phyloP scores from a whole-genome alignment of 2,329 filamentous ascomycete species.

The Ophiosphaerella korrae region DNA sequence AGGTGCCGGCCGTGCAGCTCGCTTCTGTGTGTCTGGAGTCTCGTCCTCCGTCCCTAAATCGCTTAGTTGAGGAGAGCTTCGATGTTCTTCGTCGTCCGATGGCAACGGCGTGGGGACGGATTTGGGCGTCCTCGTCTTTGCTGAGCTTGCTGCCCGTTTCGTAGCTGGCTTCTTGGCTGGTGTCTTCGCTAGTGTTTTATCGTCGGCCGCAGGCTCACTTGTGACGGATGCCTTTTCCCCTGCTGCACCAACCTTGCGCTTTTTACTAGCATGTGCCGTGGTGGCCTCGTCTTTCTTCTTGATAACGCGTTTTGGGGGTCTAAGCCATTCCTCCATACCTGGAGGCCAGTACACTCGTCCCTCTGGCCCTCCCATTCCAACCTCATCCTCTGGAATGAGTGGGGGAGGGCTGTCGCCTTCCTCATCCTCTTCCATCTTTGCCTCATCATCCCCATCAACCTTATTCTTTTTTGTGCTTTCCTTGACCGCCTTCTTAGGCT shows the following conservation, averaged over 20 bases:
- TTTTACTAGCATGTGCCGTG: slow-evolving; percentile 37
- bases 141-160: slow-evolving; percentile 33
- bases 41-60: slow-evolving; percentile 44
- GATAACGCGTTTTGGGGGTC: slow-evolving; percentile 74
- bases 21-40: slow-evolving; percentile 28
- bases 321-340: slow-evolving; percentile 88
- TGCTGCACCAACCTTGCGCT: slow-evolving; percentile 30
- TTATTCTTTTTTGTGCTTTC: slow-evolving; percentile 53
- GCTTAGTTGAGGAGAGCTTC: slow-evolving; percentile 46
- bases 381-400: slow-evolving; percentile 67
- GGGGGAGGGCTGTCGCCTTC: slow-evolving; percentile 44
- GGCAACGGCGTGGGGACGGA: slow-evolving; percentile 51
- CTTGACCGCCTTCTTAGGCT: slow-evolving; percentile 49
- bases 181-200: slow-evolving; percentile 47
- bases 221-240: slow-evolving; percentile 28
- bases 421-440: slow-evolving; percentile 48
- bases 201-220: slow-evolving; percentile 35
- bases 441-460: slow-evolving; percentile 47
- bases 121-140: slow-evolving; percentile 47
- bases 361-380: slow-evolving; percentile 85
- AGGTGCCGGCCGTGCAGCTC: slow-evolving; percentile 26
- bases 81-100: slow-evolving; percentile 42
- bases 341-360: slow-evolving; percentile 87
- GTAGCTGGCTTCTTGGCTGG: slow-evolving; percentile 45
- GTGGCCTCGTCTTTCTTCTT: slow-evolving; percentile 58